phyloP scores from a whole-genome alignment of 352 stramenopile species.

The Pythium folliculosum region DNA sequence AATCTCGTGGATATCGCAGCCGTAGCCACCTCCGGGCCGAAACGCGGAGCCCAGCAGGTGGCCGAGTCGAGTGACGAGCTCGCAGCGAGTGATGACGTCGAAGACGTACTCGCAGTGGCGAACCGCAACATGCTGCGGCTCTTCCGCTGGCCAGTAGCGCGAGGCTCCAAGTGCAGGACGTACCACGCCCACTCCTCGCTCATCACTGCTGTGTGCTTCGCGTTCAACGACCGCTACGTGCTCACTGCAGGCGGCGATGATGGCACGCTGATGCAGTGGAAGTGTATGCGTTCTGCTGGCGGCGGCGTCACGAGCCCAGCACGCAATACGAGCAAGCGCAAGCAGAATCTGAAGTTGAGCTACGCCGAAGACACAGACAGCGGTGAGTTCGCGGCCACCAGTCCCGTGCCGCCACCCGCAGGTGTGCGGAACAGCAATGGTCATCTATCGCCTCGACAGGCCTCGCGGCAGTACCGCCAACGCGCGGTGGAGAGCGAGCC shows the following conservation, averaged over 20 bases:
- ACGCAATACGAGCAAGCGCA: slow-evolving; percentile 11
- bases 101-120: slow-evolving; percentile 54
- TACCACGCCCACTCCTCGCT: slow-evolving; percentile 50
- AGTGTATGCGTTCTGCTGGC: slow-evolving; percentile 15
- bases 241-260: slow-evolving; percentile 63
- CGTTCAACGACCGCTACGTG: slow-evolving; percentile 47
- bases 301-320: slow-evolving; percentile 5
- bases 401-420: slow-evolving; percentile 18
- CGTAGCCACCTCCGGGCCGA: slow-evolving; percentile 38
- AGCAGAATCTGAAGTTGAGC: slow-evolving; percentile 21
- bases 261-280: slow-evolving; percentile 63
- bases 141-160: slow-evolving; percentile 51
- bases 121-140: slow-evolving; percentile 48
- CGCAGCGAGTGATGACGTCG: slow-evolving; percentile 11
- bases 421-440: slow-evolving; percentile 3
- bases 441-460: slow-evolving; percentile 28
- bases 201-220: slow-evolving; percentile 54
- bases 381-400: neutral
- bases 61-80: neutral
- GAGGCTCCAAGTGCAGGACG: slow-evolving; percentile 40
- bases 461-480: slow-evolving; percentile 28
- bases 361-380: slow-evolving; percentile 5
- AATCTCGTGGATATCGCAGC: slow-evolving; percentile 55
- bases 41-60: slow-evolving; percentile 1
- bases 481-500: neutral